Evolutionary conservation across 805 yeast species (phyloP).

Genomic region (Ogataea glucozyma): DNA sequence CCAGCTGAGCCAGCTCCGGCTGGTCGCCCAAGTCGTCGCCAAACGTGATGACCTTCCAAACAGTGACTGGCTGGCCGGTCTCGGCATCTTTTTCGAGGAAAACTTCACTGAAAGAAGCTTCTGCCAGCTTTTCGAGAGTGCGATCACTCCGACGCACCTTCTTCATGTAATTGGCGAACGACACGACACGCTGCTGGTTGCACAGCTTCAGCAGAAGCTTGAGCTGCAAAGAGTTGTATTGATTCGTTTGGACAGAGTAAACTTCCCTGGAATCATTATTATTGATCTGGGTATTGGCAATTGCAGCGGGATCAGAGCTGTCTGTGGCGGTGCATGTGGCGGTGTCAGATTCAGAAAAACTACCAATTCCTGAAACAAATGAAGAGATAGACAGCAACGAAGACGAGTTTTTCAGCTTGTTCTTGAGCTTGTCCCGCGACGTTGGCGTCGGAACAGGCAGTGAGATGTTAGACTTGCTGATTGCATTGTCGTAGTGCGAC

Average conservation of each 20-base stretch:
- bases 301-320: not conserved
- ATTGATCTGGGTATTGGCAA: conserved; percentile 10
- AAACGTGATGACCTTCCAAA: conserved; percentile 55
- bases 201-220: conserved; percentile 39
- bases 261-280: no score
- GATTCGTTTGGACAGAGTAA: conserved; percentile 36
- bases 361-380: conserved; percentile 19
- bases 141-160: conserved; percentile 23
- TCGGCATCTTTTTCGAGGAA: conserved; percentile 33
- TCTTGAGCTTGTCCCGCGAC: conserved; percentile 54
- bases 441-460: conserved; percentile 58
- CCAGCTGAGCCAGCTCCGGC: conserved; percentile 41
- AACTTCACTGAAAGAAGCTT: conserved; percentile 50
- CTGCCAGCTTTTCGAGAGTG: conserved; percentile 41
- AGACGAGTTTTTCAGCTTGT: conserved; percentile 52
- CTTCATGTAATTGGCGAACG: conserved; percentile 35
- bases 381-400: conserved; percentile 47
- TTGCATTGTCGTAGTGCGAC: not conserved
- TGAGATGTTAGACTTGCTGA: conserved; percentile 49
- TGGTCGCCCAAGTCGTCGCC: conserved; percentile 45
- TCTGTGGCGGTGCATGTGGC: conserved; percentile 12
- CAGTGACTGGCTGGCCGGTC: conserved; percentile 32
- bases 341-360: no score
- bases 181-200: conserved; percentile 32
- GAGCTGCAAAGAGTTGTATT: conserved; percentile 36